Conservation (phyloP, 139 green algal species). For the Zygnema circumcarinatum region DNA sequence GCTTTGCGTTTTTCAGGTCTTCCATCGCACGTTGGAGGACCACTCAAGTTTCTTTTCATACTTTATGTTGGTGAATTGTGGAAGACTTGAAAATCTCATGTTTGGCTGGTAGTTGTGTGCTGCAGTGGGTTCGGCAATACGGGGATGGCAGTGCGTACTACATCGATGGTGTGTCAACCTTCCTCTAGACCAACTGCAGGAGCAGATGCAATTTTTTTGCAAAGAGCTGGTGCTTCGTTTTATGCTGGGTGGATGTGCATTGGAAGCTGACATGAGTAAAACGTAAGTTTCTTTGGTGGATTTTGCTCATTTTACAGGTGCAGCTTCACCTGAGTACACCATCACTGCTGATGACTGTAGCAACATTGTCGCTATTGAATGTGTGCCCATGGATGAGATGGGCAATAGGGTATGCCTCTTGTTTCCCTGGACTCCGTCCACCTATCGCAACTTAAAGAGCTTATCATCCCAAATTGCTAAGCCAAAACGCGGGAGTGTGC, state of each 20-base stretch:
- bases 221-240: too few relatives aligned
- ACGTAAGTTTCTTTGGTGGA: too few relatives aligned
- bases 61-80: not conserved
- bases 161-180: constrained; percentile 42
- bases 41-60: not conserved
- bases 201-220: too few relatives aligned
- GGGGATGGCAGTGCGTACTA: constrained; percentile 42
- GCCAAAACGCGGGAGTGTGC: not conserved
- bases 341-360: constrained; percentile 52
- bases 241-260: too few relatives aligned
- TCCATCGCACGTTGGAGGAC: too few relatives aligned
- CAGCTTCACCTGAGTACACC: constrained; percentile 32
- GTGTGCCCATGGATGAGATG: constrained; percentile 50
- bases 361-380: constrained; percentile 40
- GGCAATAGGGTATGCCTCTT: constrained; percentile 10
- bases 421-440: too few relatives aligned
- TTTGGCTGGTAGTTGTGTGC: not conserved
- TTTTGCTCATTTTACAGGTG: too few relatives aligned
- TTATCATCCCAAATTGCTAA: not conserved
- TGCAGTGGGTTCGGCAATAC: constrained; percentile 58
- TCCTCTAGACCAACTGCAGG: too few relatives aligned
- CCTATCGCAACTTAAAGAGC: too few relatives aligned
- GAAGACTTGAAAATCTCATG: not conserved
- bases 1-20: constrained; percentile 57
- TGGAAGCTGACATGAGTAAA: too few relatives aligned